phyloP scores from a whole-genome alignment of 768 basidiomycete genomes.

The Steccherinum ochraceum region DNA sequence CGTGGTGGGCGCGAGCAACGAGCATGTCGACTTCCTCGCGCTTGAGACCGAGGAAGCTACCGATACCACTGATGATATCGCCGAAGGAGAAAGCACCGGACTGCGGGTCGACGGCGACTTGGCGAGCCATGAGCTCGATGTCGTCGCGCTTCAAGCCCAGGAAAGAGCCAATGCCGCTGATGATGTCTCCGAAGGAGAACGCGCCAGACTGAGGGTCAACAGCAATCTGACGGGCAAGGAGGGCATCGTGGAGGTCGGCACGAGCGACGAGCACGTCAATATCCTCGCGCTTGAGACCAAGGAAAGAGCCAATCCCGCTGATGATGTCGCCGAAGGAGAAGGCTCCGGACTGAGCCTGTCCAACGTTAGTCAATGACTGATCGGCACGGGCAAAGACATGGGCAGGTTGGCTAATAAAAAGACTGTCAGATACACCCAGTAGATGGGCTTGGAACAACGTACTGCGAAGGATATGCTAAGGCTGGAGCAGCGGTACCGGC shows the following conservation, averaged over 20 bases:
- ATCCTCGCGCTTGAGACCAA: slow-evolving; percentile 3
- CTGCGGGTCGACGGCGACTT: background rate
- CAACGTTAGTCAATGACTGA: background rate
- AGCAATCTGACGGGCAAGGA: slow-evolving; percentile 1
- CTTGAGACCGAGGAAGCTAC: background rate
- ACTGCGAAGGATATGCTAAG: background rate
- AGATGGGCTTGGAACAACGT: background rate
- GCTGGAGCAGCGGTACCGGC: background rate
- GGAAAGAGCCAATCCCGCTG: background rate
- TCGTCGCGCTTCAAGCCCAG: slow-evolving; percentile 1
- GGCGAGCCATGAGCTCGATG: background rate
- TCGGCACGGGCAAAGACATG: slow-evolving; percentile 1
- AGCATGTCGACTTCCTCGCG: slow-evolving; percentile 2
- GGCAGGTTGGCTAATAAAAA: too few relatives aligned
- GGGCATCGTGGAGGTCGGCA: background rate
- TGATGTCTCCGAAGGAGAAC: slow-evolving; percentile 5
- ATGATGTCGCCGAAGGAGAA: slow-evolving; percentile 3
- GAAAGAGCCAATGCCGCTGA: background rate
- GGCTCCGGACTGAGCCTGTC: slow-evolving; percentile 1
- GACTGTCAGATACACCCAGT: background rate
- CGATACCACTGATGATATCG: background rate
- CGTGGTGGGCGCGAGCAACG: background rate
- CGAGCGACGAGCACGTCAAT: slow-evolving; percentile 3
- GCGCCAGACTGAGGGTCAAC: slow-evolving; percentile 2
- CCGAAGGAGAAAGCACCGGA: slow-evolving; percentile 4